Percentiles rank a stretch among this genome's conserved stretches.
These are phyloP conservation scores for Metschnikowia sp. DNA, from an alignment of 805 yeast species.

Conservation along the genomic window DNA sequence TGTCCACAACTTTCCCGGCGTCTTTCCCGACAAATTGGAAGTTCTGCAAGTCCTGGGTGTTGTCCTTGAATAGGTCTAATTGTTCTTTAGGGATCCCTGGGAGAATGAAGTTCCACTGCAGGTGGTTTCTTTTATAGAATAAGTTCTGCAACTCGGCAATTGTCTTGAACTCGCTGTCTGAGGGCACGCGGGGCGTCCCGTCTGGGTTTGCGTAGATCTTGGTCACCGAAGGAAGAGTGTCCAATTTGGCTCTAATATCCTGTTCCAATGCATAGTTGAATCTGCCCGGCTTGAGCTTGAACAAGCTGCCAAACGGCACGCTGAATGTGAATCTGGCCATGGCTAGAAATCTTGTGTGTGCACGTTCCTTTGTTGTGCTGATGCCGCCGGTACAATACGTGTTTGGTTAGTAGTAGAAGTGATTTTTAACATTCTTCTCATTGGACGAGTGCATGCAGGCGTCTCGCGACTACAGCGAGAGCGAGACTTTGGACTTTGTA, in stretches of 20 bases:
- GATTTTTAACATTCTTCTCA: slow-evolving; percentile 4
- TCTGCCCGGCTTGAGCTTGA: slow-evolving; percentile 34
- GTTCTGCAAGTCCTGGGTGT: slow-evolving; percentile 56
- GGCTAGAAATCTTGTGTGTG: background rate
- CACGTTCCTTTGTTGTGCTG: slow-evolving; percentile 2
- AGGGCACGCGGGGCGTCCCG: slow-evolving; percentile 68
- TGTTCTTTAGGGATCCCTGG: slow-evolving; percentile 53
- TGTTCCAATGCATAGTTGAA: slow-evolving; percentile 52
- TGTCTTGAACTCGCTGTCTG: slow-evolving; percentile 66
- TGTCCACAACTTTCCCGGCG: slow-evolving; percentile 66
- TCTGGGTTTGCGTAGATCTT: slow-evolving; percentile 71
- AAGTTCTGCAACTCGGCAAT: slow-evolving; percentile 68
- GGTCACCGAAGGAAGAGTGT: slow-evolving; percentile 60
- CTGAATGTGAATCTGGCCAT: slow-evolving; percentile 42
- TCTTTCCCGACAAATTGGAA: slow-evolving; percentile 51
- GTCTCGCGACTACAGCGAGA: background rate
- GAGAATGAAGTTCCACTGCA: slow-evolving; percentile 44
- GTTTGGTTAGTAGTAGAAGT: background rate
- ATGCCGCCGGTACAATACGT: background rate
- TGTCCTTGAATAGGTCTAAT: slow-evolving; percentile 53
- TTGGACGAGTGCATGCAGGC: slow-evolving; percentile 1
- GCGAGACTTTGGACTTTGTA: too few relatives aligned
- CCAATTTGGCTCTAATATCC: slow-evolving; percentile 60
- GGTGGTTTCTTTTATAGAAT: slow-evolving; percentile 53
- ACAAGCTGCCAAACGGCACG: slow-evolving; percentile 37